Evolutionary conservation across 768 basidiomycete genomes (phyloP).

Genomic region (Wakefieldia striispora): DNA sequence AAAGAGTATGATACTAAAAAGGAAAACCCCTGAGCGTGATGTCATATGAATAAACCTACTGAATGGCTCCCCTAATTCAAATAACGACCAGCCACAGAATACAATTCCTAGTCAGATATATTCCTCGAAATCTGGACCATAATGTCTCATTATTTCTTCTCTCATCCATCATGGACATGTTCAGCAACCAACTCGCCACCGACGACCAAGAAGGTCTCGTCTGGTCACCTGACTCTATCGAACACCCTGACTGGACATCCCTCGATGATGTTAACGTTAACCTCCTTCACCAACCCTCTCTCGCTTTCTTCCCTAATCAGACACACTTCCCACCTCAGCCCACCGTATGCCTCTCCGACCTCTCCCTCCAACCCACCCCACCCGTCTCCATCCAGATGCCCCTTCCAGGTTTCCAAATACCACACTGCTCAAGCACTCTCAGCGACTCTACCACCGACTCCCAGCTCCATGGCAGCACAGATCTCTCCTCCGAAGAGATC

Average conservation of each 20-base stretch:
- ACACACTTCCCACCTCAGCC: slow-evolving; percentile 5
- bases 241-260: slow-evolving; percentile 3
- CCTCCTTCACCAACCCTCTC: no score
- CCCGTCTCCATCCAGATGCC: not conserved
- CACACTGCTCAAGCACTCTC: not conserved
- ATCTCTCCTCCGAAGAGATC: slow-evolving; percentile 14
- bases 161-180: slow-evolving; percentile 22
- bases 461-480: not conserved
- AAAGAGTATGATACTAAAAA: not conserved
- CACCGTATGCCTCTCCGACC: slow-evolving; percentile 26
- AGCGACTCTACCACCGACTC: slow-evolving; percentile 4
- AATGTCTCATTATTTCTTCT: slow-evolving; percentile 13
- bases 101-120: slow-evolving; percentile 10
- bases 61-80: not conserved
- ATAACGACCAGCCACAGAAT: slow-evolving; percentile 10
- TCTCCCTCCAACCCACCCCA: slow-evolving; percentile 1
- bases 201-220: slow-evolving; percentile 6
- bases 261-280: not conserved
- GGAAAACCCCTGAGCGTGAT: slow-evolving; percentile 6
- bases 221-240: slow-evolving; percentile 7
- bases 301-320: not conserved
- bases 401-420: slow-evolving; percentile 2
- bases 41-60: not conserved
- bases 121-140: not conserved
- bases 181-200: slow-evolving; percentile 18